Base-by-base conservation (phyloP, 2,329 filamentous ascomycete species). In the Didymella segeticola region DNA sequence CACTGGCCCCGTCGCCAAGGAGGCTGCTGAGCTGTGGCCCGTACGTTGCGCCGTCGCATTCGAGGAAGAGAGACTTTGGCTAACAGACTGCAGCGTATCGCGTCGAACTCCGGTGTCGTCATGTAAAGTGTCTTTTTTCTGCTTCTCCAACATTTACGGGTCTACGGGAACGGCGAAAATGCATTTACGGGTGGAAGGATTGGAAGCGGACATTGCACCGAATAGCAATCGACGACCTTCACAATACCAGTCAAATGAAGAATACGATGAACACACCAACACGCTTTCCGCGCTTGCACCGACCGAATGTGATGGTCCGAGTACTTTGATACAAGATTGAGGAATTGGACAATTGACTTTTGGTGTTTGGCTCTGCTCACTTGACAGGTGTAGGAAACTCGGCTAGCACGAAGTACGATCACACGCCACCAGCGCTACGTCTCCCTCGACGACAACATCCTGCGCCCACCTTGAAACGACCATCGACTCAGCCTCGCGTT, bases 1-100 rank as follows among this genome's bases (percentile, higher is more conserved):
- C 80, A 99, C 95, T 73, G 95, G 95, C 73, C 95, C 95, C 74
- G 93, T 99, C 78, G 95, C 93, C 81, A 99, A 99, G 89, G 95
- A 99, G 85, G 95, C 95, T 79, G 95, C 95, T 80, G 95, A 99
- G 85, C 87, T 99, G 76, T 99, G 95, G 95, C 95, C 95, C 79
- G 91, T 93, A 86, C 83, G 89, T 86, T 61, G 36, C 38, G 26
- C 43, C 23, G 31, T 7, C 29, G n/a, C n/a, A n/a, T 8, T 12
- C 31, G 14, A 14, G 7, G 22, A 9, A 27, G 11, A 14, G 9
- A 4, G 29, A 19, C 15, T 4, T 15, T 20, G 49, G 53, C 73
- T 81, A 69, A 81, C 57, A 38, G 15, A 15, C 42, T 2, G 36
- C 68, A 93, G 89, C 93, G 93, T 97, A 98, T 98, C 83, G 95